These are phyloP conservation scores for Aspergillus unguis DNA, from an alignment of 2,329 filamentous ascomycete genomes.

Conservation along the genomic window DNA sequence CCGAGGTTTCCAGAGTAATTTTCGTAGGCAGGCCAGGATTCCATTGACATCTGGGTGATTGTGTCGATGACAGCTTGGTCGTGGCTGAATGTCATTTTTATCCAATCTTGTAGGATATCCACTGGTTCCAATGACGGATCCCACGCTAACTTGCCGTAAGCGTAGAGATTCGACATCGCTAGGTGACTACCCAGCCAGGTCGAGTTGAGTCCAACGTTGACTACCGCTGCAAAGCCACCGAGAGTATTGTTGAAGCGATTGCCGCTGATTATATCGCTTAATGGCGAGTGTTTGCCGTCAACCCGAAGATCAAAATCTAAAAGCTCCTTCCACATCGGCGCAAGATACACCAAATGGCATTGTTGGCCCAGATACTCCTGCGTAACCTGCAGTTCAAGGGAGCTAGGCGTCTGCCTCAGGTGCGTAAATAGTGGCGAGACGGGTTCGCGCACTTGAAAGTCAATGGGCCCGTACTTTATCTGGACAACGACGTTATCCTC, in stretches of 20 bases:
- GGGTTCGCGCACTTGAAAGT: conserved; percentile 70
- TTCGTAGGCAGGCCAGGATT: conserved; percentile 68
- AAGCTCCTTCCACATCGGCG: conserved; percentile 66
- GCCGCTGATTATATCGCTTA: conserved; percentile 61
- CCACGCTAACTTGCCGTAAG: conserved; percentile 67
- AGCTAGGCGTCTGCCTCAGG: conserved; percentile 46
- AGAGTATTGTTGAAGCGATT: conserved; percentile 56
- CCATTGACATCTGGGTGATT: conserved; percentile 62
- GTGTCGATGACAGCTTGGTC: conserved; percentile 55
- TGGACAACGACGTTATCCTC: conserved; percentile 69
- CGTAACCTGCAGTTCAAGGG: conserved; percentile 64
- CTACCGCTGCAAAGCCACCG: conserved; percentile 63
- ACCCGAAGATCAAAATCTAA: conserved; percentile 65
- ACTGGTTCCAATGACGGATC: conserved; percentile 51
- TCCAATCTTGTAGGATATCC: conserved; percentile 62
- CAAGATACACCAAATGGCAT: conserved; percentile 64
- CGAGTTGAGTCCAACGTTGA: conserved; percentile 63
- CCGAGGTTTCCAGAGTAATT: conserved; percentile 69
- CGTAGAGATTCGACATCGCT: conserved; percentile 69
- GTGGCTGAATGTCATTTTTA: conserved; percentile 61
- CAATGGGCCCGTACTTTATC: conserved; percentile 71
- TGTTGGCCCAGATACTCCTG: conserved; percentile 73
- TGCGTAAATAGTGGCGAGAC: conserved; percentile 62
- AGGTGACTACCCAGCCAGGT: conserved; percentile 69
- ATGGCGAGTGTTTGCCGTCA: conserved; percentile 53